Percentiles rank a stretch among this genome's conserved stretches.
Evolutionary conservation across 2,329 filamentous ascomycete species (phyloP).

Genomic region (Lachnellula hyalina): DNA sequence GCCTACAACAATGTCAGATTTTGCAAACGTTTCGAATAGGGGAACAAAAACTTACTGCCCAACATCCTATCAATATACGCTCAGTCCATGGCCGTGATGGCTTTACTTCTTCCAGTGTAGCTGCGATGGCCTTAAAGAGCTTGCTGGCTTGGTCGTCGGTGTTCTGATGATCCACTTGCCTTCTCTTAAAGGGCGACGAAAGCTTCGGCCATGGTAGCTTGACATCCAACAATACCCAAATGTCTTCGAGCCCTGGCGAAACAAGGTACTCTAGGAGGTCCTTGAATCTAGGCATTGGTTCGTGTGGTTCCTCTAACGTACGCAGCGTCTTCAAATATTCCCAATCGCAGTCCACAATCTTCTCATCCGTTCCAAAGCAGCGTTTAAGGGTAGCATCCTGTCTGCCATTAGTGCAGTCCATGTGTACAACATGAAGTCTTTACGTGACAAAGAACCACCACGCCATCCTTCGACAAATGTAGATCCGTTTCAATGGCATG

Average conservation of each 20-base stretch:
- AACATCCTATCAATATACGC: slow-evolving; percentile 74
- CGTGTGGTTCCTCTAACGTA: slow-evolving; percentile 61
- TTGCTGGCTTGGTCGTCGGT: slow-evolving; percentile 64
- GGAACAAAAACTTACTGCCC: slow-evolving; percentile 52
- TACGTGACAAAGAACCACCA: slow-evolving; percentile 82
- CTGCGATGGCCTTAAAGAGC: slow-evolving; percentile 64
- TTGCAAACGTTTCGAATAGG: not conserved
- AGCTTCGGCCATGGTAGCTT: slow-evolving; percentile 52
- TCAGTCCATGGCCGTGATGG: slow-evolving; percentile 58
- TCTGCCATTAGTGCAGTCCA: slow-evolving; percentile 7
- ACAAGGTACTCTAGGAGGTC: slow-evolving; percentile 72
- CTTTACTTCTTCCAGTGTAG: slow-evolving; percentile 53
- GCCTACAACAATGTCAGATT: slow-evolving; percentile 37
- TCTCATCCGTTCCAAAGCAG: slow-evolving; percentile 71
- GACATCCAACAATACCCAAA: slow-evolving; percentile 85
- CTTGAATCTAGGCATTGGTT: slow-evolving; percentile 65
- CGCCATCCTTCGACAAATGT: slow-evolving; percentile 73
- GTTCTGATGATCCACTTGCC: slow-evolving; percentile 34
- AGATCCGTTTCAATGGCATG: slow-evolving; percentile 86
- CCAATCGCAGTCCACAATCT: slow-evolving; percentile 73
- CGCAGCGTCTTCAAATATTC: slow-evolving; percentile 61
- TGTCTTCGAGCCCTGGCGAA: slow-evolving; percentile 55
- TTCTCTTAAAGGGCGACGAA: not conserved
- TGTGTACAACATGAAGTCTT: slow-evolving; percentile 7
- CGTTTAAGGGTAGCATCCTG: slow-evolving; percentile 72